These are phyloP conservation scores for Neckera pumila DNA, from an alignment of 225 moss, liverwort and hornwort species.

Conservation along the genomic window DNA sequence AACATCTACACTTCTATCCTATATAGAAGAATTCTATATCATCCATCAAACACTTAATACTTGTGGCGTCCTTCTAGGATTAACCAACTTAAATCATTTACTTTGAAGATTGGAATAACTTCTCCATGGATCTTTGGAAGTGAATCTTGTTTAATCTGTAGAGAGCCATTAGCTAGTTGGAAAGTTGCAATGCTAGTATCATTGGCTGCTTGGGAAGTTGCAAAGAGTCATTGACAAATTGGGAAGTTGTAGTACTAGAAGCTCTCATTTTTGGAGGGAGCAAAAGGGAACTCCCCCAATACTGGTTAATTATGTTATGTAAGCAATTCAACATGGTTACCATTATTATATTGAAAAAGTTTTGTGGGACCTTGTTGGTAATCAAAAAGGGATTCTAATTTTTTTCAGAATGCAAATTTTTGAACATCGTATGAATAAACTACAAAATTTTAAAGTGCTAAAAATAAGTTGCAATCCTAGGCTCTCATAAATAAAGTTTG, in stretches of 20 bases:
- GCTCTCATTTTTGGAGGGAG: rapidly evolving
- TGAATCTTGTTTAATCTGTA: neutral
- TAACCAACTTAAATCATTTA: neutral
- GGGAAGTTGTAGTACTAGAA: neutral
- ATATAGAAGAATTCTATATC: no score
- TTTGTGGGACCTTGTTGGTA: neutral
- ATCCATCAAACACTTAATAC: no score
- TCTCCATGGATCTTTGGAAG: rapidly evolving
- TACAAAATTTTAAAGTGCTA: no score
- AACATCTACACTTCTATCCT: no score
- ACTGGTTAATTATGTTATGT: neutral
- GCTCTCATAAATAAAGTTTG: neutral
- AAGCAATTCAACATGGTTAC: rapidly evolving
- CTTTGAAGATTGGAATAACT: neutral
- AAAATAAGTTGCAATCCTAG: rapidly evolving
- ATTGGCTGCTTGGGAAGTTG: rapidly evolving
- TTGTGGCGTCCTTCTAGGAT: no score
- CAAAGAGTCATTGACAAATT: no score
- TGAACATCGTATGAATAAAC: neutral
- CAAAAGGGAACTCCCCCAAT: rapidly evolving
- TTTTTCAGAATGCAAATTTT: neutral
- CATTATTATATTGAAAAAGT: neutral
- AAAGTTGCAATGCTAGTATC: neutral
- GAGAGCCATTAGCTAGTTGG: no score
- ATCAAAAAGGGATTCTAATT: neutral